Percentiles rank a stretch among this genome's conserved stretches.
Evolutionary conservation across 1,284 basidiomycete genomes (phyloP).

Genomic region (Fistulinella staudtii): DNA sequence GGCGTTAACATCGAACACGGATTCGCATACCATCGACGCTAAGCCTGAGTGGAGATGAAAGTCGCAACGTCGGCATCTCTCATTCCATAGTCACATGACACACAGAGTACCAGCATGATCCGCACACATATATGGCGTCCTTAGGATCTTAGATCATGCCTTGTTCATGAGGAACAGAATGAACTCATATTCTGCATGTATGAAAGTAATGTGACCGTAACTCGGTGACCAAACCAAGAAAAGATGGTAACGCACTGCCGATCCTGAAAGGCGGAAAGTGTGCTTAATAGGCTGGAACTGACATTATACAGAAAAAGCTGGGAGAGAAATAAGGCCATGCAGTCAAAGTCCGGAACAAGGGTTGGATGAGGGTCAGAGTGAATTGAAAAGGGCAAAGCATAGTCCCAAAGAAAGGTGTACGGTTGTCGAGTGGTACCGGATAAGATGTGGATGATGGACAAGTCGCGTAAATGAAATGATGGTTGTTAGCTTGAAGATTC

Average conservation of each 20-base stretch:
- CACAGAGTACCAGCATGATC: neutral
- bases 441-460: constrained; percentile 16
- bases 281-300: constrained; percentile 8
- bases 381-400: constrained; percentile 17
- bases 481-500: constrained; percentile 19
- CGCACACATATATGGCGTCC: neutral
- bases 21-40: constrained; percentile 23
- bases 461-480: constrained; percentile 16
- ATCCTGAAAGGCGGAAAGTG: constrained; percentile 9
- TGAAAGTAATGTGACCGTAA: constrained; percentile 16
- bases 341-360: constrained; percentile 30
- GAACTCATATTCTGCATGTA: constrained; percentile 28
- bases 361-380: constrained; percentile 16
- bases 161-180: constrained; percentile 10
- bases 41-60: neutral
- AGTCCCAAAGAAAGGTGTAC: constrained; percentile 28
- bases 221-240: constrained; percentile 27
- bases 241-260: constrained; percentile 8
- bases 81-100: constrained; percentile 25
- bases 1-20: neutral
- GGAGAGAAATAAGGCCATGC: constrained; percentile 18
- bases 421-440: constrained; percentile 16
- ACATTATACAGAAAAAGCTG: constrained; percentile 15
- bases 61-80: neutral
- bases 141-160: constrained; percentile 1